Evolutionary conservation across 1,284 basidiomycete species (phyloP).

Genomic region (Violaceomyces palustris): DNA sequence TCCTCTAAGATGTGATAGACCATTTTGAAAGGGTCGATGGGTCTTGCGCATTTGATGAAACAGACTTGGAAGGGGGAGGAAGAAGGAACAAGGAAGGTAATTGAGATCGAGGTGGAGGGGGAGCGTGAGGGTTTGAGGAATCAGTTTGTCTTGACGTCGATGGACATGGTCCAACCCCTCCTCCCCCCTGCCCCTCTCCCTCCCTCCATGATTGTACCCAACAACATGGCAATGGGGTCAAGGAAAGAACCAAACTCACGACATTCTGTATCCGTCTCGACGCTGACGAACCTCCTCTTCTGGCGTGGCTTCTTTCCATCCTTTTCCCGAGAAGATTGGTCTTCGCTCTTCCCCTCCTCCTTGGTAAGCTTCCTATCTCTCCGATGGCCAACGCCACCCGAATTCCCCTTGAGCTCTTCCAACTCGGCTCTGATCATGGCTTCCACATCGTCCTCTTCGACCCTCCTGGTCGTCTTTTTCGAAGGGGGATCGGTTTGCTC

Average conservation of each 20-base stretch:
- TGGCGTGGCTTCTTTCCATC: no score
- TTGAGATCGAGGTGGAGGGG: no score
- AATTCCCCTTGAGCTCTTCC: conserved; percentile 7
- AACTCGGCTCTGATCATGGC: conserved; percentile 43
- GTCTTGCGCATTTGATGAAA: conserved; percentile 21
- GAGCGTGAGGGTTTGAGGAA: no score
- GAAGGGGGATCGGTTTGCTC: background rate
- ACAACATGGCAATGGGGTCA: background rate
- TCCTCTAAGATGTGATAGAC: conserved; percentile 28
- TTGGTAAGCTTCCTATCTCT: background rate
- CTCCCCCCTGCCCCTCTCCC: no score
- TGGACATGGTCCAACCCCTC: no score
- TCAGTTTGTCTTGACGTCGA: no score
- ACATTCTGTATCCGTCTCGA: conserved; percentile 36
- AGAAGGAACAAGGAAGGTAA: no score
- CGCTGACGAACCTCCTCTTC: conserved; percentile 14
- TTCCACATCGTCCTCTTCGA: conserved; percentile 46
- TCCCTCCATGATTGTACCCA: no score
- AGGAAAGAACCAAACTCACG: conserved; percentile 1
- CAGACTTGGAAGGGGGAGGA: conserved; percentile 1
- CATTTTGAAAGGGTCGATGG: conserved; percentile 20
- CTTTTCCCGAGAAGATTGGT: background rate
- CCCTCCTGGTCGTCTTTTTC: no score
- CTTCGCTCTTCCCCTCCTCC: background rate
- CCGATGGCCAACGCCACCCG: background rate